A percentile compares a stretch with the other conserved stretches of the same genome.
Conservation (phyloP, 2,329 filamentous ascomycete genomes). For the Penicillium sp. region DNA sequence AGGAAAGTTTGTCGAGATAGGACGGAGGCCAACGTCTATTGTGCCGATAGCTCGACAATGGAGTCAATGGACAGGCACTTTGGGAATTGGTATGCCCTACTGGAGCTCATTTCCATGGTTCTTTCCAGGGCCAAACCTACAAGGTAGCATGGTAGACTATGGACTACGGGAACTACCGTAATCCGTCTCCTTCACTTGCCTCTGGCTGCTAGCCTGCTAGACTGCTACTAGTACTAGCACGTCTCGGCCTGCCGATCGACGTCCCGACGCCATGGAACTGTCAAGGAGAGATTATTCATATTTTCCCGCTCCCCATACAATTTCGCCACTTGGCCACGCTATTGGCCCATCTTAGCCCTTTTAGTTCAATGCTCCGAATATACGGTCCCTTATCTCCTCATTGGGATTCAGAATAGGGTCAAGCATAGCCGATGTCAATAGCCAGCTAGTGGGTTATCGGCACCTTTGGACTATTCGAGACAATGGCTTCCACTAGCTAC, state of each 20-base stretch:
- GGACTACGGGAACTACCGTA: background rate
- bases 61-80: no score
- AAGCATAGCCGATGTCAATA: background rate
- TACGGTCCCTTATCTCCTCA: background rate
- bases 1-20: background rate
- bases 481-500: background rate
- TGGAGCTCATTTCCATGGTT: conserved; percentile 7
- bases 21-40: background rate
- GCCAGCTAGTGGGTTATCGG: background rate
- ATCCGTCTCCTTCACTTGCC: conserved; percentile 13
- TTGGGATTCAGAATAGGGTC: background rate
- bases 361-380: background rate
- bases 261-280: background rate
- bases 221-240: conserved; percentile 1
- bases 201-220: conserved; percentile 1
- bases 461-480: background rate
- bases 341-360: conserved; percentile 4
- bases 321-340: background rate
- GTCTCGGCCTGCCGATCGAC: conserved; percentile 8
- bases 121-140: background rate
- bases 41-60: background rate
- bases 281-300: background rate
- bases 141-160: background rate
- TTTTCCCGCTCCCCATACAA: background rate
- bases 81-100: no score